Evolutionary conservation across 2,329 filamentous ascomycete genomes (phyloP).

Genomic region (Calonectria pseudoreteaudii): DNA sequence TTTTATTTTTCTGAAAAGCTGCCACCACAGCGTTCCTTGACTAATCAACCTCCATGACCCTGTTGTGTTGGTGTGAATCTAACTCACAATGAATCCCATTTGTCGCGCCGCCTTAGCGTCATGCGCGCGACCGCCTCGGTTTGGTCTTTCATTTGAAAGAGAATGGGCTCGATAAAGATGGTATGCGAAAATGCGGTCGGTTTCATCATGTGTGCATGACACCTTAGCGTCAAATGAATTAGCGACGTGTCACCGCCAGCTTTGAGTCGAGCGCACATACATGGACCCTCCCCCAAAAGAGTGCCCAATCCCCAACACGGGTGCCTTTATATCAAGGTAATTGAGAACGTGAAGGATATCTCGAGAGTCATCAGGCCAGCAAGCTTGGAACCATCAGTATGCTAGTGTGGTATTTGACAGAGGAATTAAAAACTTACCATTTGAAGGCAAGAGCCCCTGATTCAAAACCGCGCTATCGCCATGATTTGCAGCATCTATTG

Average conservation of each 20-base stretch:
- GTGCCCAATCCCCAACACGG: constrained; percentile 8
- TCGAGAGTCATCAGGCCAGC: constrained; percentile 15
- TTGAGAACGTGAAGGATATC: constrained; percentile 11
- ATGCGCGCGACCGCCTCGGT: constrained; percentile 9
- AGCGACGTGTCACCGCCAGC: too few relatives aligned
- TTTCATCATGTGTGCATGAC: constrained; percentile 13
- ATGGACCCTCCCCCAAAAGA: constrained; percentile 19
- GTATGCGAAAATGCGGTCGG: constrained; percentile 5
- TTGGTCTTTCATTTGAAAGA: constrained; percentile 16
- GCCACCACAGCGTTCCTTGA: not conserved
- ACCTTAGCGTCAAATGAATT: not conserved
- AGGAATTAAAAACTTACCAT: not conserved
- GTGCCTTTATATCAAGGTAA: not conserved
- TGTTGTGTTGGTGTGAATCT: too few relatives aligned
- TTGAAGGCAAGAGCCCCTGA: not conserved
- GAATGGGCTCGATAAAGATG: constrained; percentile 16
- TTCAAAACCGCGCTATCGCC: constrained; percentile 16
- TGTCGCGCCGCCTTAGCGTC: not conserved
- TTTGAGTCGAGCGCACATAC: not conserved
- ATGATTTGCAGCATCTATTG: constrained; percentile 20
- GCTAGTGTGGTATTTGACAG: not conserved
- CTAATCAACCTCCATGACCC: not conserved
- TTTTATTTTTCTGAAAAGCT: constrained; percentile 4
- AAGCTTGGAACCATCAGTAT: not conserved
- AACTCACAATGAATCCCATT: constrained; percentile 9